These are phyloP conservation scores for Mesembryanthemum crystallinum DNA, from an alignment of 148 eudicot species.

Conservation along the genomic window DNA sequence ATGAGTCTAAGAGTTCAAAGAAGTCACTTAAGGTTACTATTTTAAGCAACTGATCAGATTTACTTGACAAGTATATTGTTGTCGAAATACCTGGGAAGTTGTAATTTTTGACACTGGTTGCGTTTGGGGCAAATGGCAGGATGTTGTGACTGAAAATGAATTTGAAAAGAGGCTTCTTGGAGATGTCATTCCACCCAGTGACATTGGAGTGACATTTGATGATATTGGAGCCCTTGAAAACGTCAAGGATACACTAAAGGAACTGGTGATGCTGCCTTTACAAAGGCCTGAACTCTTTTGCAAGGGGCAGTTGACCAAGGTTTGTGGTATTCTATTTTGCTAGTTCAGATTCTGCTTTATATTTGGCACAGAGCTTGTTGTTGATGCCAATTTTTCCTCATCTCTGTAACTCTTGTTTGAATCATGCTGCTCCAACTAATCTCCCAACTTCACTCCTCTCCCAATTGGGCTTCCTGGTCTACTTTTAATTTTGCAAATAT, in stretches of 20 bases:
- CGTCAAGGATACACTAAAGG: constrained; percentile 91
- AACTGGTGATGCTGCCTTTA: constrained; percentile 96
- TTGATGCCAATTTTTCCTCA: background rate
- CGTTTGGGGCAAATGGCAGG: constrained; percentile 44
- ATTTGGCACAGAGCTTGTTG: background rate
- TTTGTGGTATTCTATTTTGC: constrained; percentile 23
- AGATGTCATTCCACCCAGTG: constrained; percentile 93
- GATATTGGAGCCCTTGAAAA: constrained; percentile 99
- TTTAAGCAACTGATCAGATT: background rate
- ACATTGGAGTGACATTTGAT: constrained; percentile 95
- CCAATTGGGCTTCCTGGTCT: background rate
- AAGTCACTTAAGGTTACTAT: constrained; percentile 73
- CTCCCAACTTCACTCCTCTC: background rate
- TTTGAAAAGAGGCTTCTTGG: constrained; percentile 84
- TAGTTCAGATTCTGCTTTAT: constrained; percentile 7
- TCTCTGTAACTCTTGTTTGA: background rate
- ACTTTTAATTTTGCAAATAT: background rate
- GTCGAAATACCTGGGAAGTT: background rate
- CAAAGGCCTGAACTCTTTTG: constrained; percentile 96
- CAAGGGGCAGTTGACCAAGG: constrained; percentile 97
- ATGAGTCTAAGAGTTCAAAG: constrained; percentile 82
- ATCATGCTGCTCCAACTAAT: background rate
- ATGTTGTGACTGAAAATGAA: constrained; percentile 91
- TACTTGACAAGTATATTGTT: background rate
- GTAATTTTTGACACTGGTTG: constrained; percentile 2